These are phyloP conservation scores for Chrysoporthe austroafricana DNA, from an alignment of 2,329 filamentous ascomycete species.

Conservation along the genomic window DNA sequence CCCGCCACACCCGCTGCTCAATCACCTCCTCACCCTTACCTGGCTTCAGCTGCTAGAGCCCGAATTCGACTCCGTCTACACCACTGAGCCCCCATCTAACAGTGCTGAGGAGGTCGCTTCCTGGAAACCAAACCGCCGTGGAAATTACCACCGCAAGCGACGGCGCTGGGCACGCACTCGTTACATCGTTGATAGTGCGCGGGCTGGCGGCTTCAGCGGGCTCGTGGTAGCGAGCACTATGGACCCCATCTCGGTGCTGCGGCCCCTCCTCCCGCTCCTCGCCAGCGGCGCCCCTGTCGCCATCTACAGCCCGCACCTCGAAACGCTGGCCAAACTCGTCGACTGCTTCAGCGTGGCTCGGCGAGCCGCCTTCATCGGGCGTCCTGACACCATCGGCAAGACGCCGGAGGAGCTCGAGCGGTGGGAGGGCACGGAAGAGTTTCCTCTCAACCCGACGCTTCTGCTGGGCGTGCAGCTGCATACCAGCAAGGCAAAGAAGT, in stretches of 20 bases:
- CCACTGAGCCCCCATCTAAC: conserved; percentile 63
- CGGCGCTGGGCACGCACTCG: conserved; percentile 77
- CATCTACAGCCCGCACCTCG: conserved; percentile 80
- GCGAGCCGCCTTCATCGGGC: conserved; percentile 71
- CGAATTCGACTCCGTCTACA: conserved; percentile 73
- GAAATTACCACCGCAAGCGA: conserved; percentile 87
- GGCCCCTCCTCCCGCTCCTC: conserved; percentile 76
- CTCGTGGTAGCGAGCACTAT: conserved; percentile 82
- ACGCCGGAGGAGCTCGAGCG: conserved; percentile 54
- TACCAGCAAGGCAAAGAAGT: conserved; percentile 75
- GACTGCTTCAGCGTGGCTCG: conserved; percentile 85
- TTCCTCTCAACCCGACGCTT: conserved; percentile 84
- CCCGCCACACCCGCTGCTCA: conserved; percentile 77
- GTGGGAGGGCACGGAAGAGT: conserved; percentile 71
- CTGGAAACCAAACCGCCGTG: conserved; percentile 82
- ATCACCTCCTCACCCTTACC: conserved; percentile 79
- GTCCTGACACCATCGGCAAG: conserved; percentile 48
- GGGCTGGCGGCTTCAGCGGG: conserved; percentile 78
- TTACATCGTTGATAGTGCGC: conserved; percentile 74
- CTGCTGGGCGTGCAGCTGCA: conserved; percentile 81
- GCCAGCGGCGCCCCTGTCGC: conserved; percentile 82
- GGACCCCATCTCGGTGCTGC: conserved; percentile 77
- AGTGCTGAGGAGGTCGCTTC: conserved; percentile 64
- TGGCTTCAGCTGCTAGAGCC: conserved; percentile 92
- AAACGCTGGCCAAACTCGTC: conserved; percentile 75